Evolutionary conservation across 306 rosid genomes (phyloP).

Genomic region (Geum urbanum): DNA sequence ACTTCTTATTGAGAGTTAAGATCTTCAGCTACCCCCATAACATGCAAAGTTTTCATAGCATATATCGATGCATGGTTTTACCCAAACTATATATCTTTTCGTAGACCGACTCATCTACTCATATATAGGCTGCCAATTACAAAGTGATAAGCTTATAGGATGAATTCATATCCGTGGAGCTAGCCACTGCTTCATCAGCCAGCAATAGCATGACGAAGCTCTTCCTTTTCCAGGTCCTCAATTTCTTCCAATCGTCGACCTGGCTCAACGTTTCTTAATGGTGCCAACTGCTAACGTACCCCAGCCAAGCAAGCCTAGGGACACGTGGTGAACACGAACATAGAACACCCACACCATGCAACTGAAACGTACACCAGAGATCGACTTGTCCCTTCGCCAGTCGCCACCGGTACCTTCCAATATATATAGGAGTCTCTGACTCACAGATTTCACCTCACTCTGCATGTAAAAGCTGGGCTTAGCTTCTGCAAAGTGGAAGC

Average conservation of each 20-base stretch:
- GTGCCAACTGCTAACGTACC: background rate
- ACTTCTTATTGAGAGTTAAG: too few species aligned
- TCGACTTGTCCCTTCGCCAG: background rate
- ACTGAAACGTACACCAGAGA: background rate
- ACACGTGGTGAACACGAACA: slow-evolving; percentile 4
- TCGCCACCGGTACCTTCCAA: background rate
- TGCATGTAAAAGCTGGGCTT: slow-evolving; percentile 6
- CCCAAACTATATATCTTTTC: background rate
- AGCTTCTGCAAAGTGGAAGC: slow-evolving; percentile 7
- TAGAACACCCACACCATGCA: background rate
- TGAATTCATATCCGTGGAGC: background rate
- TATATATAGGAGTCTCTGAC: background rate
- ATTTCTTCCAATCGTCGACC: background rate
- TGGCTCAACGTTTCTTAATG: background rate
- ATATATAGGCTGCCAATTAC: background rate
- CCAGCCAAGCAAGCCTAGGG: background rate
- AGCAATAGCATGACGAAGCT: background rate
- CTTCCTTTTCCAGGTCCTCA: background rate
- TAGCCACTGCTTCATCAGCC: background rate
- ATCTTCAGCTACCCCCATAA: background rate
- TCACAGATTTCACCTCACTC: background rate
- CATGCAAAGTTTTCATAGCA: too few species aligned
- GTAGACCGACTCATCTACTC: background rate
- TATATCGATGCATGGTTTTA: background rate
- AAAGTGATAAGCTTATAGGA: background rate